A percentile compares a stretch with the other conserved stretches of the same genome.
Conservation (phyloP, 2,329 filamentous ascomycete species). For the Ophiostoma perfectum region DNA sequence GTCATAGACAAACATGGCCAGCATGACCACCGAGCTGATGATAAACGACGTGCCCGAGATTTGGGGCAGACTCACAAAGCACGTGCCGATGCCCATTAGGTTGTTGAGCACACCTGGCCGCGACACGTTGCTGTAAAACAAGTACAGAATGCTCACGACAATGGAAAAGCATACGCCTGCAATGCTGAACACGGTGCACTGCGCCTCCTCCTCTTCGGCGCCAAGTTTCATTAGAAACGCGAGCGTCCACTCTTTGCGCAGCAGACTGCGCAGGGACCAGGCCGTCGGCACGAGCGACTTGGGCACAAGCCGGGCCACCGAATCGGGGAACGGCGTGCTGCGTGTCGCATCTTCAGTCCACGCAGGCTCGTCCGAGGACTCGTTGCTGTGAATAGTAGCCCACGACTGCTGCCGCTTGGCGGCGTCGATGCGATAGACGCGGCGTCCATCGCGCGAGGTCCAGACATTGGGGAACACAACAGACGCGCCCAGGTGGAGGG, state of each 20-base stretch:
- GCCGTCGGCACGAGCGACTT: conserved; percentile 31
- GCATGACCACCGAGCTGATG: conserved; percentile 72
- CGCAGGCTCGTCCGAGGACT: conserved; percentile 26
- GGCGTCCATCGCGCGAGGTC: conserved; percentile 38
- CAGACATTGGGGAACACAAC: conserved; percentile 72
- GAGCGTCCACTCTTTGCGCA: conserved; percentile 49
- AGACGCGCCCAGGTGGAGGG: conserved; percentile 56
- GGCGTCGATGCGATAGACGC: conserved; percentile 44
- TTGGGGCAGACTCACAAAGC: not conserved
- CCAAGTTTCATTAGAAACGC: conserved; percentile 33
- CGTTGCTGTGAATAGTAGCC: conserved; percentile 18
- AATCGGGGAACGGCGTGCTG: conserved; percentile 38
- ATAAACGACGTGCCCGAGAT: conserved; percentile 85
- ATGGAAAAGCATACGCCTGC: not conserved
- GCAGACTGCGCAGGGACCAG: conserved; percentile 49
- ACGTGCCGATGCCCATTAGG: conserved; percentile 43
- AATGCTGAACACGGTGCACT: not conserved
- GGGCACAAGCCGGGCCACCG: conserved; percentile 33
- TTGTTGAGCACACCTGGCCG: conserved; percentile 58
- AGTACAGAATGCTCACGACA: conserved; percentile 44
- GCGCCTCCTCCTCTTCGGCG: not conserved
- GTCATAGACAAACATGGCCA: conserved; percentile 86
- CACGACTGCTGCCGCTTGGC: conserved; percentile 36
- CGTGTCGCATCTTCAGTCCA: conserved; percentile 31
- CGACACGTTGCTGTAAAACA: conserved; percentile 48